A percentile compares a stretch with the other conserved stretches of the same genome.
Conservation (phyloP, 1,284 basidiomycete species). For the Heterobasidion irregulare region DNA sequence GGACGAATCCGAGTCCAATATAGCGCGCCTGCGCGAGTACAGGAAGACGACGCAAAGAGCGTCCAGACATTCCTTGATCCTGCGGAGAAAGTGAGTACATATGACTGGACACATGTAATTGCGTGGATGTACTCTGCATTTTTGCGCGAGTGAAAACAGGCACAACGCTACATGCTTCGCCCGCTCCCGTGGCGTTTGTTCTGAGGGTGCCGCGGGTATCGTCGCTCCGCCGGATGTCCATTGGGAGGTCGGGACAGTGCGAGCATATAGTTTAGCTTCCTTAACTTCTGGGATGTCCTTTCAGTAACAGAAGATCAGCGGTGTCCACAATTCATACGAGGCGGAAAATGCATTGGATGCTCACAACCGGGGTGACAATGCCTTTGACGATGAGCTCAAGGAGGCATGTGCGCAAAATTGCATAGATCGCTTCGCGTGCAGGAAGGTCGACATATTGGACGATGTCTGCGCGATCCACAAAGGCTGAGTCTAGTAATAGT, state of each 20-base stretch:
- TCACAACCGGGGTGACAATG: constrained; percentile 55
- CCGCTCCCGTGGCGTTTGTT: constrained; percentile 25
- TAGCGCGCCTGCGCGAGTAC: constrained; percentile 86
- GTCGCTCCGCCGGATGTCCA: too few relatives aligned
- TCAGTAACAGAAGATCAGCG: neutral
- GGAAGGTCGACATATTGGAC: constrained; percentile 93
- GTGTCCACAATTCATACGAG: neutral
- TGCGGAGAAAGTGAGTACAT: constrained; percentile 13
- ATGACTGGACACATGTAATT: neutral
- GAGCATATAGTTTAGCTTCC: constrained; percentile 52
- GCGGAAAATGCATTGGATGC: constrained; percentile 14
- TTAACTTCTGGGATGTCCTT: neutral
- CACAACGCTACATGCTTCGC: constrained; percentile 45
- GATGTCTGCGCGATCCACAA: constrained; percentile 95
- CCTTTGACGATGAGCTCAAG: constrained; percentile 71
- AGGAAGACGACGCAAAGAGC: constrained; percentile 83
- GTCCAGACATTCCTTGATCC: constrained; percentile 80
- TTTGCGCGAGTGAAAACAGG: constrained; percentile 59
- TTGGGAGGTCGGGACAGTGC: constrained; percentile 20
- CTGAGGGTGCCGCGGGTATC: neutral
- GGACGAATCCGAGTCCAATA: constrained; percentile 42
- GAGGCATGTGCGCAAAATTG: constrained; percentile 84
- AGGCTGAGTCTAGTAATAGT: constrained; percentile 69
- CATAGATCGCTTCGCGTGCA: constrained; percentile 85
- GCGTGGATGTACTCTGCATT: constrained; percentile 59